Conservation (phyloP, 2,329 filamentous ascomycete species). For the Chalaropsis ovoidea region DNA sequence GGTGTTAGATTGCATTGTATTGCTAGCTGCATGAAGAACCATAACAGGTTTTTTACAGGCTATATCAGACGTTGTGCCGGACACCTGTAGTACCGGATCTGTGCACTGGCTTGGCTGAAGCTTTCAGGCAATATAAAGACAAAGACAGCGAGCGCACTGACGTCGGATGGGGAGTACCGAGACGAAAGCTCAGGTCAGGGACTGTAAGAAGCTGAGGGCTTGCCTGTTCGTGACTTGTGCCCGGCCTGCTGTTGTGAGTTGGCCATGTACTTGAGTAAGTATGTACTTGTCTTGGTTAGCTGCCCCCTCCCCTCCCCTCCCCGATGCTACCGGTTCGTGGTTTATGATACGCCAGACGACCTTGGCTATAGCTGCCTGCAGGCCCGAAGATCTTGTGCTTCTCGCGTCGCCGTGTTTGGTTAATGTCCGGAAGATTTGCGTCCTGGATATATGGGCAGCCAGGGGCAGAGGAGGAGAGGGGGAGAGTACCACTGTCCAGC, state of each 20-base stretch:
- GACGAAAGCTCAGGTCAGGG: not conserved
- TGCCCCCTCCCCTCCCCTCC: no score
- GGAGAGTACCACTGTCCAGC: not conserved
- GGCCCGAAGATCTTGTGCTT: not conserved
- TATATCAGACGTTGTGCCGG: not conserved
- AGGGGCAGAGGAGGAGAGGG: not conserved
- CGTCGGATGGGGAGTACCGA: conserved; percentile 12
- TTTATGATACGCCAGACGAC: not conserved
- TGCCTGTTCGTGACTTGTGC: not conserved
- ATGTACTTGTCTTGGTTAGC: no score
- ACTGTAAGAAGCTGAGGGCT: not conserved
- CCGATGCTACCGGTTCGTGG: no score
- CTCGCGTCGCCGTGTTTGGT: not conserved
- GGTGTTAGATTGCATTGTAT: no score
- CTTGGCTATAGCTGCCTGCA: not conserved
- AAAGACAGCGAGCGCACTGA: conserved; percentile 2
- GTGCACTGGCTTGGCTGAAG: not conserved
- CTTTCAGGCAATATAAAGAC: not conserved
- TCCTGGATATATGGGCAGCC: not conserved
- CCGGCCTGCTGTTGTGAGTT: not conserved
- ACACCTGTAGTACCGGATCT: not conserved
- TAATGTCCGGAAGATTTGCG: conserved; percentile 13
- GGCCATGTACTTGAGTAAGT: no score
- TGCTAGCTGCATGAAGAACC: not conserved
- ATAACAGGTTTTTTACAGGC: not conserved